Conservation (phyloP, 2,329 filamentous ascomycete genomes). For the Trichoderma sp. region DNA sequence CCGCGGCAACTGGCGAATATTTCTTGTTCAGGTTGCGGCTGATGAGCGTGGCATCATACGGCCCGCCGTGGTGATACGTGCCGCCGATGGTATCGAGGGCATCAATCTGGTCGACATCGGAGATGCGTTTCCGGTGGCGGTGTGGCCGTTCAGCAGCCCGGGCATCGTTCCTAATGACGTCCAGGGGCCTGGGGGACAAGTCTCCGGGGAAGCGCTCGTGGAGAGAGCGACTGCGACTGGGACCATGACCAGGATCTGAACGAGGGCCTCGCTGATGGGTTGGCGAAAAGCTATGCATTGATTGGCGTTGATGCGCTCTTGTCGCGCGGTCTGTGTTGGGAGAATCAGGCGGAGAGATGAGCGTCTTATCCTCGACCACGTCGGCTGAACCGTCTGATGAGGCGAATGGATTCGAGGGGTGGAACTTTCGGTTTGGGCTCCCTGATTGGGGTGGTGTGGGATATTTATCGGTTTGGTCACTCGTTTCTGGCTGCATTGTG, state of each 20-base stretch:
- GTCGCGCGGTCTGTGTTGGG: not conserved
- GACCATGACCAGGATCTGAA: conserved; percentile 23
- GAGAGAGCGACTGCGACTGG: conserved; percentile 29
- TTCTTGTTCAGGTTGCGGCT: conserved; percentile 67
- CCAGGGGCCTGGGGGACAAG: conserved; percentile 65
- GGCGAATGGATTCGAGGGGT: conserved; percentile 47
- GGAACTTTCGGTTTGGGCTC: conserved; percentile 51
- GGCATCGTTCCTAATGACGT: conserved; percentile 63
- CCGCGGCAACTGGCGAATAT: conserved; percentile 74
- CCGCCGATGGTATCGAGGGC: conserved; percentile 68
- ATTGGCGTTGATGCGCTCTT: not conserved
- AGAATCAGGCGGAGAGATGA: conserved; percentile 7
- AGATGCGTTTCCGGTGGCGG: conserved; percentile 65
- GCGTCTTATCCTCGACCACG: not conserved
- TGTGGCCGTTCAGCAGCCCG: conserved; percentile 68
- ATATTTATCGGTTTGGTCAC: conserved; percentile 3
- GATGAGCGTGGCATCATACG: conserved; percentile 80
- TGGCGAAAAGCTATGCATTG: not conserved
- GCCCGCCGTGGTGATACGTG: conserved; percentile 85
- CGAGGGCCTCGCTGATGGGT: not conserved
- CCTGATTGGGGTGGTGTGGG: conserved; percentile 57
- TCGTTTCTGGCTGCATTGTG: not conserved
- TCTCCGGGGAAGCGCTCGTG: conserved; percentile 61
- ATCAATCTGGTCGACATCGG: conserved; percentile 79
- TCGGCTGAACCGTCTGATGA: not conserved